Evolutionary conservation across 352 stramenopile species (phyloP), one percentile per base, ranked within the genome.

Genomic region (Pythium pyrilobum): DNA sequence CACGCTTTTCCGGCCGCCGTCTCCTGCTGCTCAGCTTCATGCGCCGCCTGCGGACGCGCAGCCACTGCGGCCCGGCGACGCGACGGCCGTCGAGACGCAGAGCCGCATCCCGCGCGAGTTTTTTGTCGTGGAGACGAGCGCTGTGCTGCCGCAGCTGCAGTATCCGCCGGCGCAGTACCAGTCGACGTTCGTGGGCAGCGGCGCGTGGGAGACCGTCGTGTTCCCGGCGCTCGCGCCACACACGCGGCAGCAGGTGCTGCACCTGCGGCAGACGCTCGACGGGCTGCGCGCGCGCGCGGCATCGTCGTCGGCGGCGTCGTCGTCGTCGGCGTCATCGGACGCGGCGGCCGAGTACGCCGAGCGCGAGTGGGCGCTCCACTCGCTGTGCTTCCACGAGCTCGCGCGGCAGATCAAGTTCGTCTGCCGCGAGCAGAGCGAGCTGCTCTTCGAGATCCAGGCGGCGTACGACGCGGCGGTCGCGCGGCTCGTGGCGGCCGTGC

Each of bases 321-420:
- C 5, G 2, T 36, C 47, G n/a, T 3, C 16, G 10, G 20, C 18
- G n/a, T 25, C 16, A 27, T 21, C 28, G 7, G 36, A 28, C 7
- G 53, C 42, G 4, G 27, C 75, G 5, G 36, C 81, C 4, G 67
- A 76, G 29, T 86, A 81, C 62, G 74, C 76, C 2, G 62, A 72
- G 29, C 60, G 72, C 7, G 81, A 92, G 52, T 75, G 67, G 45
- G 61, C 57, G 34, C 67, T 92, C 24, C 87, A 89, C 67, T 85
- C 79, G 20, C 21, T 87, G 27, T 87, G 77, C 45, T 92, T 89
- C 52, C 75, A 87, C 47, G 81, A 92, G 54, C 63, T 92, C 21
- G 75, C 66, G 21, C 72, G 79, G 3, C 81, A 92, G 49, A 83
- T 89, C 47, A 77, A 79, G 49, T 90, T 61, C 40, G 84, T 89